A percentile compares a stretch with the other conserved stretches of the same genome.
Conservation (phyloP, 2,329 filamentous ascomycete species). For the Diplodia corticola region DNA sequence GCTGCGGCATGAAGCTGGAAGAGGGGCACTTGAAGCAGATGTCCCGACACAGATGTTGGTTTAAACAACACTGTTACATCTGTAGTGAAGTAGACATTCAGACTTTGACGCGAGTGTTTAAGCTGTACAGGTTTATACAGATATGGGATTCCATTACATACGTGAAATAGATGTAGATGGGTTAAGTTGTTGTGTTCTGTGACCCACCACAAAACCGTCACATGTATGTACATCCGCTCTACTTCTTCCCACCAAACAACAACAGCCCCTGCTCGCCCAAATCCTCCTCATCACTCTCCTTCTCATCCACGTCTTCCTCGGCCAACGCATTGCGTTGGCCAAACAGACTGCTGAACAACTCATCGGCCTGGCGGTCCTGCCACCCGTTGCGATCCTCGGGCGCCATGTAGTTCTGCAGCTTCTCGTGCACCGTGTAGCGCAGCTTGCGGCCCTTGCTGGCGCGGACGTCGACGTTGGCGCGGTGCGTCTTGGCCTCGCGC, state of each 20-base stretch:
- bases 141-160: no score
- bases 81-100: no score
- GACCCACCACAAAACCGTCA: no score
- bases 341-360: conserved; percentile 54
- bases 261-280: conserved; percentile 20
- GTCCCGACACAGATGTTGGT: no score
- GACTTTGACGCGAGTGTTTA: no score
- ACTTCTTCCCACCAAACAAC: conserved; percentile 20
- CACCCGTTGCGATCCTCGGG: conserved; percentile 78
- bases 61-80: no score
- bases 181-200: no score
- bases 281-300: conserved; percentile 37
- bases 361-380: conserved; percentile 77
- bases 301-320: conserved; percentile 44
- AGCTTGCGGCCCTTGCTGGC: conserved; percentile 95
- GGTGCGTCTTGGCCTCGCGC: conserved; percentile 79
- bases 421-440: conserved; percentile 93
- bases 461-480: conserved; percentile 78
- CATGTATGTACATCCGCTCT: neutral
- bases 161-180: no score
- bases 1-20: no score
- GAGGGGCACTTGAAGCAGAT: no score
- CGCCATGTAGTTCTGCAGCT: conserved; percentile 97
- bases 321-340: conserved; percentile 47
- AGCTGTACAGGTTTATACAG: no score